These are phyloP conservation scores for Auxenochlorella pyrenoidosa DNA, from an alignment of 139 green algal species.

Conservation along the genomic window DNA sequence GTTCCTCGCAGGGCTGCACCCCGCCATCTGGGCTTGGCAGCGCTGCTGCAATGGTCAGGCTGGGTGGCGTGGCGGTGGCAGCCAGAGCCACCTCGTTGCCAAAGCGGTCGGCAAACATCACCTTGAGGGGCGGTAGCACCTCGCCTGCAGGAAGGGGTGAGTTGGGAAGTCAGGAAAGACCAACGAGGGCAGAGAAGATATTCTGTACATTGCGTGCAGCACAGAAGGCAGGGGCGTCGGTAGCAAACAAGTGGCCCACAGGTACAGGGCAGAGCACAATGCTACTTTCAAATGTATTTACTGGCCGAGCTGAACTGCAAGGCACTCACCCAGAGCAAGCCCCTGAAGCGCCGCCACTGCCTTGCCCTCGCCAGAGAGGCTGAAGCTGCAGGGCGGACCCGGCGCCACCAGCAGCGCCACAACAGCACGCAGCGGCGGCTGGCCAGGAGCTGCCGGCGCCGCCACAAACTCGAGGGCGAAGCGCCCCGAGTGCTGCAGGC, in stretches of 20 bases:
- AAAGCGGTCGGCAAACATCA: constrained; percentile 59
- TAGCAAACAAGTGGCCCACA: too few species aligned
- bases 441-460: constrained; percentile 53
- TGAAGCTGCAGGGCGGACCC: constrained; percentile 46
- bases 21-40: background rate
- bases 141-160: constrained; percentile 33
- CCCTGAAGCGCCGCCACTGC: constrained; percentile 41
- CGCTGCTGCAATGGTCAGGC: background rate
- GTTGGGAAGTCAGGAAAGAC: too few species aligned
- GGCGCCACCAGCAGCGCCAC: constrained; percentile 53
- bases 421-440: constrained; percentile 18
- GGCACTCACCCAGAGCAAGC: constrained; percentile 59
- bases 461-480: constrained; percentile 71
- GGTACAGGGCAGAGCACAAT: background rate
- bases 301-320: background rate
- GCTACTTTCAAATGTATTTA: background rate
- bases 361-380: constrained; percentile 62
- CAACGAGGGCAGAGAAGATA: background rate
- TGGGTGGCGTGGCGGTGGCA: background rate
- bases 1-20: constrained; percentile 40
- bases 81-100: constrained; percentile 58
- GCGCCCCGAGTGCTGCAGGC: constrained; percentile 43
- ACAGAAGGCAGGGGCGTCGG: background rate
- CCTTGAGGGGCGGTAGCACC: constrained; percentile 62
- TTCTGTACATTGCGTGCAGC: background rate